Conservation (phyloP, 1,139 yeast species). For the Debaryomycetaceae sp. region DNA sequence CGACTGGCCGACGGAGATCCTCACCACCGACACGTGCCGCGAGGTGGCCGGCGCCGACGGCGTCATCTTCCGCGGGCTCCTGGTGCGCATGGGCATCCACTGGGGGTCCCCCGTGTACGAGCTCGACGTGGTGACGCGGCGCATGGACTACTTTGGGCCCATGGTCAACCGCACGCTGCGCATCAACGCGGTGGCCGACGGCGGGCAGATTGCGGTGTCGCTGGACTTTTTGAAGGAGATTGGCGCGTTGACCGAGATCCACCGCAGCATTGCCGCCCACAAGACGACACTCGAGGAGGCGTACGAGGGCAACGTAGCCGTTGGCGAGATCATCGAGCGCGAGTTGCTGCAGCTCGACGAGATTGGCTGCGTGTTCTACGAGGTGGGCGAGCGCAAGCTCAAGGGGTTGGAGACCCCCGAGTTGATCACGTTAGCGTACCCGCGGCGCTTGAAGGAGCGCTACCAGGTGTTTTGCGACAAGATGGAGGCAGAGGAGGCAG, state of each 20-base stretch:
- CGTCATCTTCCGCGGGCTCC: constrained; percentile 75
- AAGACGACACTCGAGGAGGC: constrained; percentile 46
- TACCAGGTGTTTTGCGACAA: constrained; percentile 37
- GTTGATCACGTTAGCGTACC: constrained; percentile 73
- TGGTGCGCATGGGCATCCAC: constrained; percentile 96
- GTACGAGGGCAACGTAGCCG: constrained; percentile 55
- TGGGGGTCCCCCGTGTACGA: constrained; percentile 99
- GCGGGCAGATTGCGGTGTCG: constrained; percentile 92
- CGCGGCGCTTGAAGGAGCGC: constrained; percentile 60
- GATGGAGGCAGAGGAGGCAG: constrained; percentile 13
- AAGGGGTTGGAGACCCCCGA: constrained; percentile 96
- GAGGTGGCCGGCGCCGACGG: constrained; percentile 65
- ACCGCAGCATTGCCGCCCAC: constrained; percentile 41
- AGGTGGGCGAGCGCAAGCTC: constrained; percentile 80
- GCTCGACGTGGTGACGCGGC: constrained; percentile 84
- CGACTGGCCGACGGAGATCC: constrained; percentile 94
- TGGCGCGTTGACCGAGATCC: constrained; percentile 52
- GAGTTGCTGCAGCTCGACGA: constrained; percentile 66
- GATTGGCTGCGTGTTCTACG: constrained; percentile 66
- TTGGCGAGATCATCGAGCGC: constrained; percentile 61
- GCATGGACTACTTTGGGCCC: constrained; percentile 99
- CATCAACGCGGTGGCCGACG: constrained; percentile 92
- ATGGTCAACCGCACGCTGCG: constrained; percentile 96
- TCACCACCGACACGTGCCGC: constrained; percentile 81
- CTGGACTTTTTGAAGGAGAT: constrained; percentile 77